A percentile compares a stretch with the other conserved stretches of the same genome.
These are phyloP conservation scores for Sugiyamaella mastotermitis DNA, from an alignment of 805 yeast genomes.

Conservation along the genomic window DNA sequence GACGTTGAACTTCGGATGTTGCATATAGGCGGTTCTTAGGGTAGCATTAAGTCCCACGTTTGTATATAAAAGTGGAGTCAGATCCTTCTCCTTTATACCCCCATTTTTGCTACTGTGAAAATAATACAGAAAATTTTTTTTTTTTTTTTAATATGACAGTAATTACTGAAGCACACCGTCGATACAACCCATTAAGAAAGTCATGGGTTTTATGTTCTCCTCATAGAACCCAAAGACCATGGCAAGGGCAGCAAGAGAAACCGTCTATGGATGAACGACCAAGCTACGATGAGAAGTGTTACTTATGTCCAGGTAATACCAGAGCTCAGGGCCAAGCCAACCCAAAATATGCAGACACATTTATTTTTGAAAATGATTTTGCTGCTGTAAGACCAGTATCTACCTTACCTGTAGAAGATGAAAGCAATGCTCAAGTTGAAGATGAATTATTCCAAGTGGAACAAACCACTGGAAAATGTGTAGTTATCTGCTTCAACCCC, in stretches of 20 bases:
- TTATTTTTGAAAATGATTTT: constrained; percentile 59
- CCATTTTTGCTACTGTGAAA: too few species aligned
- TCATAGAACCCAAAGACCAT: constrained; percentile 71
- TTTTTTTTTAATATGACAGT: too few species aligned
- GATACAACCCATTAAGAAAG: constrained; percentile 64
- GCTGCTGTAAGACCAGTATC: constrained; percentile 51
- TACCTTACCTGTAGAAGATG: constrained; percentile 15
- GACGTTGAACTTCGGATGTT: too few species aligned
- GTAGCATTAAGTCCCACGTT: too few species aligned
- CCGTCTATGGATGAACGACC: constrained; percentile 40
- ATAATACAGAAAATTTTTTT: too few species aligned
- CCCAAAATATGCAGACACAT: constrained; percentile 53
- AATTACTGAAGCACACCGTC: constrained; percentile 51
- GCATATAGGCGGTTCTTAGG: too few species aligned
- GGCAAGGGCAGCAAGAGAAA: constrained; percentile 71
- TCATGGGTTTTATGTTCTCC: constrained; percentile 71
- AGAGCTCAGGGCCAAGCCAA: constrained; percentile 58
- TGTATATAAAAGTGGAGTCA: too few species aligned
- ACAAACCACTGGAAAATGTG: constrained; percentile 62
- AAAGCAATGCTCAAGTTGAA: constrained; percentile 22
- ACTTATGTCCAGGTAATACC: constrained; percentile 64
- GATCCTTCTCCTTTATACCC: too few species aligned
- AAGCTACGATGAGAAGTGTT: constrained; percentile 58
- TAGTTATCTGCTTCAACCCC: constrained; percentile 68
- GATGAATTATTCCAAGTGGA: constrained; percentile 45